phyloP scores from a whole-genome alignment of 257 asterid species.

The Marsdenia floribunda region DNA sequence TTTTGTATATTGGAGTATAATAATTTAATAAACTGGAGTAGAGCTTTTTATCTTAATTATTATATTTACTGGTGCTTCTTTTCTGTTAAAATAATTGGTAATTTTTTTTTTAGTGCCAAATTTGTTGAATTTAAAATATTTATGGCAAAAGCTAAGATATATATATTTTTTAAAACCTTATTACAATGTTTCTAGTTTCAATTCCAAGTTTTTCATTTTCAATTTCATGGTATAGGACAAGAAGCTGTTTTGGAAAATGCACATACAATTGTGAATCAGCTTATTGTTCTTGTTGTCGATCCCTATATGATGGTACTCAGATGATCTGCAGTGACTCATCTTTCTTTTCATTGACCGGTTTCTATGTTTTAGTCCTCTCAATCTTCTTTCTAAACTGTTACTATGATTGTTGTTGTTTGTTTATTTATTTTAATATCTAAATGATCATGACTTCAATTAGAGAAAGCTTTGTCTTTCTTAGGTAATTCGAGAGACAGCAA shows the following conservation, averaged over 20 bases:
- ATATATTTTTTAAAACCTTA: not conserved
- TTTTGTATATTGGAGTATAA: not conserved
- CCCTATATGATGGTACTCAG: constrained; percentile 54
- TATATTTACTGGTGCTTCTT: not conserved
- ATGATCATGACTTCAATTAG: not conserved
- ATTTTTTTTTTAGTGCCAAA: not conserved
- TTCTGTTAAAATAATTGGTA: not conserved
- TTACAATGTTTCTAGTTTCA: not conserved
- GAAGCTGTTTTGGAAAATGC: constrained; percentile 68
- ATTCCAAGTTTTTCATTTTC: not conserved
- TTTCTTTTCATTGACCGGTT: not conserved
- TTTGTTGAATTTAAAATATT: not conserved
- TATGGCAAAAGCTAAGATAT: not conserved
- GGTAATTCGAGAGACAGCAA: constrained; percentile 80
- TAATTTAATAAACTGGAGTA: not conserved
- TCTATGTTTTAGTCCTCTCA: not conserved
- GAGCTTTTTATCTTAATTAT: not conserved
- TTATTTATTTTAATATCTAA: not conserved
- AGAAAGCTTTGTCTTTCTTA: constrained; percentile 27
- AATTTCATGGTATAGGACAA: constrained; percentile 44
- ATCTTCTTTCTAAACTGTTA: not conserved
- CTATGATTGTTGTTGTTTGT: not conserved
- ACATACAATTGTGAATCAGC: constrained; percentile 45
- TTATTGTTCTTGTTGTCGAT: constrained; percentile 50
- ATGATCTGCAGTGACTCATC: not conserved